Base-by-base conservation (phyloP, 202 grass and related monocot genomes). In the Zoysia matrella region DNA sequence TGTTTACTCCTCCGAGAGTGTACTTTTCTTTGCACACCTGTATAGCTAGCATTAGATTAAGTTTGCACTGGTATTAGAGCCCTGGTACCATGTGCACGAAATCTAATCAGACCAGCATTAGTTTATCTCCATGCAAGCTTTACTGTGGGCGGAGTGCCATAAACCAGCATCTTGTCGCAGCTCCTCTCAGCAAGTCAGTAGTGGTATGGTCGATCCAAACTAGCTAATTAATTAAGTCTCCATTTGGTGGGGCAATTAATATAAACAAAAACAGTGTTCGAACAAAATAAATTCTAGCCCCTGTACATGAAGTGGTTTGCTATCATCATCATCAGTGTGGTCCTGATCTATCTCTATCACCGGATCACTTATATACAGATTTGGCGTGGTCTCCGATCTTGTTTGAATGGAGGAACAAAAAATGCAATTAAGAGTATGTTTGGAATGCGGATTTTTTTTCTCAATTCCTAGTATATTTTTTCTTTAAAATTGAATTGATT, bases 271-370 rank as follows among this genome's bases (percentile, higher is more conserved):
- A 18, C 6, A n/a, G 57, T 60, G 6, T 30, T 8, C 30, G 16
- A 60, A 60, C 30, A 60, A 60, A 47, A 80, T 80, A 48, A 60
- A 78, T 9, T 72, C 60, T 56, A 65, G 63, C 64, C 66, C 78
- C 51, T 22, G 22, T 22, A 22, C 22, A 64, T 65, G 70, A 74
- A 75, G 74, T 74, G 83, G 83, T 71, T 86, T 72, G 48, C 68
- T 71, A 71, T 79, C 22, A 22, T 22, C 84, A 70, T 86, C 69
- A 80, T 89, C 82, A 72, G 65, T 36, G 88, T 83, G 83, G 83
- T 90, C 83, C 88, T 80, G 43, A 22, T 22, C 22, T 22, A 69
- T 80, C 83, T 81, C 80, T 68, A 54, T 61, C 79, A 78, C 9
- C 68, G 63, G 78, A 70, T 83, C 88, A 82, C 68, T 7, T 7